These are phyloP conservation scores for Hibiscus mutabilis DNA, from an alignment of 345 rosid genomes.

Conservation along the genomic window DNA sequence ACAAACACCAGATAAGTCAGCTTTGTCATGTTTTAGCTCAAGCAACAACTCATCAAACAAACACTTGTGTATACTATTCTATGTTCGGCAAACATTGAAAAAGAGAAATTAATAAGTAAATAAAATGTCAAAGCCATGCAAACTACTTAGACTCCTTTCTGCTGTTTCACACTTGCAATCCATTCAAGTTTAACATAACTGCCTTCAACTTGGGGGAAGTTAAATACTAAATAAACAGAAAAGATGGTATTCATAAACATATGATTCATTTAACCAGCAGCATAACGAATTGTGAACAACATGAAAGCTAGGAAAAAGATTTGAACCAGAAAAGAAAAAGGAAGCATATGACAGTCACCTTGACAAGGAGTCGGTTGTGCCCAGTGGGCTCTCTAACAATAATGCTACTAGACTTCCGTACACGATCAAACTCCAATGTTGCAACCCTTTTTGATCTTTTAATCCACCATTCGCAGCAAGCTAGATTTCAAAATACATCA, in stretches of 20 bases:
- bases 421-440: conserved; percentile 82
- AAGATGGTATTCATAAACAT: too few species aligned
- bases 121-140: too few species aligned
- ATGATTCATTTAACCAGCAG: too few species aligned
- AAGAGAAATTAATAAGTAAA: background rate
- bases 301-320: too few species aligned
- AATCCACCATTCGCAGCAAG: conserved; percentile 78
- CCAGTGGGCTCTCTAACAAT: conserved; percentile 65
- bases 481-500: conserved; percentile 25
- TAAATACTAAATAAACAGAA: too few species aligned
- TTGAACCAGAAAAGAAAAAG: too few species aligned
- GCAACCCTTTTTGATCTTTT: conserved; percentile 65
- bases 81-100: background rate
- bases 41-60: conserved; percentile 3
- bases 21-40: background rate
- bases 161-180: too few species aligned
- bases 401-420: conserved; percentile 84
- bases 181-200: too few species aligned
- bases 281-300: too few species aligned
- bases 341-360: conserved; percentile 38
- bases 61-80: background rate
- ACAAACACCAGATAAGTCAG: background rate
- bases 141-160: too few species aligned
- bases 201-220: too few species aligned
- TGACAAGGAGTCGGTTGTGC: conserved; percentile 66